Evolutionary conservation across 768 basidiomycete species (phyloP).

Genomic region (Boletus rubescentipes): DNA sequence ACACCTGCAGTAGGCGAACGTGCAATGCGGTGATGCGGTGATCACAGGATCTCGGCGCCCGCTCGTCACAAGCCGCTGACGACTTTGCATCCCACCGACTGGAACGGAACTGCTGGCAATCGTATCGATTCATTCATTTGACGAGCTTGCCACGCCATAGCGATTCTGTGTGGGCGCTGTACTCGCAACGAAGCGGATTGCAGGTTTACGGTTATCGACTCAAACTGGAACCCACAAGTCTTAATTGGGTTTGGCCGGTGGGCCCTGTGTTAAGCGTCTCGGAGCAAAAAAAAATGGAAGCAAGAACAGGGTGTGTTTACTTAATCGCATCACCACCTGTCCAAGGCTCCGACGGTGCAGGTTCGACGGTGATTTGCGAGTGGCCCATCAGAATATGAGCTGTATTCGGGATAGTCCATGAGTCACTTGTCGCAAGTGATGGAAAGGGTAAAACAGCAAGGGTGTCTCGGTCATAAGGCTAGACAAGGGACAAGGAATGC

Average conservation of each 20-base stretch:
- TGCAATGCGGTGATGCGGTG: conserved; percentile 10
- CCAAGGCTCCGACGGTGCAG: conserved; percentile 23
- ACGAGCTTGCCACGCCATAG: conserved; percentile 8
- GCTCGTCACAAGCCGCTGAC: conserved; percentile 7
- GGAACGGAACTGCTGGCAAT: conserved; percentile 26
- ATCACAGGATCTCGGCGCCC: conserved; percentile 18
- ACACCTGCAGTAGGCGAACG: conserved; percentile 11
- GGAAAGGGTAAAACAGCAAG: background rate
- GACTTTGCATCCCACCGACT: conserved; percentile 22
- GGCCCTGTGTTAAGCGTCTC: conserved; percentile 23
- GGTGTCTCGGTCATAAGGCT: conserved; percentile 12
- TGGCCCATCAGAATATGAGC: conserved; percentile 3
- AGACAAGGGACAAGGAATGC: conserved; percentile 9
- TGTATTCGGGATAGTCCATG: conserved; percentile 13
- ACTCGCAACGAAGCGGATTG: conserved; percentile 22
- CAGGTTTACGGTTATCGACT: background rate
- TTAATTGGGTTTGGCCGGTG: conserved; percentile 9
- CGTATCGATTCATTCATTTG: conserved; percentile 23
- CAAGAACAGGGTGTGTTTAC: conserved; percentile 17
- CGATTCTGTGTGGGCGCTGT: conserved; percentile 21
- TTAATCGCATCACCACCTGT: conserved; percentile 21
- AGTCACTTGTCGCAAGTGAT: conserved; percentile 3
- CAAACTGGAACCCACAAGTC: conserved; percentile 11
- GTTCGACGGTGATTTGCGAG: conserved; percentile 25
- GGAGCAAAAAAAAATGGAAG: conserved; percentile 32